These are phyloP conservation scores for Gelatoporia subvermispora DNA, from an alignment of 768 basidiomycete species.

Conservation along the genomic window DNA sequence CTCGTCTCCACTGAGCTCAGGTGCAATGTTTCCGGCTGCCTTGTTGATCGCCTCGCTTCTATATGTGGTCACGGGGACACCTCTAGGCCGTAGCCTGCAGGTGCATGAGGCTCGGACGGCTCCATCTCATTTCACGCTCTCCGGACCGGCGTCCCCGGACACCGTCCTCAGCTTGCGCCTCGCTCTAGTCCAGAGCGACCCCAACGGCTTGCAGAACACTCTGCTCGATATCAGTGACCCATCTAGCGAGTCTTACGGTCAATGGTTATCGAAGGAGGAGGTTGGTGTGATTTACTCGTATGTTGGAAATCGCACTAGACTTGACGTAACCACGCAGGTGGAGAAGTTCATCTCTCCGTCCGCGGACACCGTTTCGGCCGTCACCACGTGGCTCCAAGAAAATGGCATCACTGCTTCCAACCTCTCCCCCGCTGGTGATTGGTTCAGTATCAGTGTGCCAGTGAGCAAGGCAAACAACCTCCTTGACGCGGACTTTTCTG, in stretches of 20 bases:
- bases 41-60: slow-evolving; percentile 8
- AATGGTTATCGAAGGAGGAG: slow-evolving; percentile 34
- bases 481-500: slow-evolving; percentile 29
- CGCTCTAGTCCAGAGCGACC: slow-evolving; percentile 31
- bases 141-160: slow-evolving; percentile 26
- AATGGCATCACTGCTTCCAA: slow-evolving; percentile 21
- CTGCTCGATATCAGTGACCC: slow-evolving; percentile 35
- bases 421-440: slow-evolving; percentile 28
- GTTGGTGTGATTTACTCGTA: slow-evolving; percentile 17
- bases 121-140: slow-evolving; percentile 25
- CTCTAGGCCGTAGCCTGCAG: slow-evolving; percentile 16
- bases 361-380: slow-evolving; percentile 21
- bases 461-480: slow-evolving; percentile 32
- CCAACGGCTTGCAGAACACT: slow-evolving; percentile 30
- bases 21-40: no score
- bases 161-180: slow-evolving; percentile 32
- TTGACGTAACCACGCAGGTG: slow-evolving; percentile 13
- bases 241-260: slow-evolving; percentile 29
- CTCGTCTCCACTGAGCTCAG: no score
- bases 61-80: slow-evolving; percentile 14
- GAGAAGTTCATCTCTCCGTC: slow-evolving; percentile 23
- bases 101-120: slow-evolving; percentile 26
- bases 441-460: slow-evolving; percentile 28
- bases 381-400: slow-evolving; percentile 22
- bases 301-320: neutral